Base-by-base conservation (phyloP, 2,329 filamentous ascomycete genomes). In the Cordyceps fumosorosea region DNA sequence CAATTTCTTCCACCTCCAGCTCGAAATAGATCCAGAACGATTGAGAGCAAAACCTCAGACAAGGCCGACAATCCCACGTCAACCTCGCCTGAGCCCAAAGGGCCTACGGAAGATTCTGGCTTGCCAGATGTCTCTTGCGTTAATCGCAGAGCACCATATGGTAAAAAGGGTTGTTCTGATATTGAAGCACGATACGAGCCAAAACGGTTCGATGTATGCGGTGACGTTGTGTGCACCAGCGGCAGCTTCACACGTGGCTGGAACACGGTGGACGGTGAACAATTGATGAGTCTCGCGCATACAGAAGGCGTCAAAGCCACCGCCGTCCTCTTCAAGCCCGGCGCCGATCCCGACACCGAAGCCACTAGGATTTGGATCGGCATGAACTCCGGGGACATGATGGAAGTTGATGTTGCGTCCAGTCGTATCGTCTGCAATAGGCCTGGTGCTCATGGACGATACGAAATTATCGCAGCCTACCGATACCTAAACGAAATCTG, bases 401-500 rank as follows among this genome's bases (percentile, higher is more conserved):
- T 93, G 71, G 95, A 99, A 75, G 83, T 96, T 51, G 93, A 99
- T 72, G 84, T 98, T 60, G 78, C 81, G 2, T 87, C 86, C 0
- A 88, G 93, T 70, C 85, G 82, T 42, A 80, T 96, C 52, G 80
- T 90, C 16, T 80, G 83, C 32, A 89, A 83, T 20, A 90, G 89
- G 68, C 77, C 83, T 2, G 86, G 81, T 56, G 89, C 90, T 2
- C 95, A 98, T 69, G 85, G 87, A 8, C 86, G 90, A 48, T 83
- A 86, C 64, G 90, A 96, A 67, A 84, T 99, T 56, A 84, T 90
- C 65, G 91, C 87, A 68, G 96, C 99, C 48, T 89, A 91, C 71
- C 86, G 95, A 45, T 89, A 96, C 73, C 88, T 86, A 65, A 91
- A 91, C 67, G 90, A 97, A 69, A 84, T 99, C 72, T 99, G 95